A percentile compares a stretch with the other conserved stretches of the same genome.
phyloP scores from a whole-genome alignment of 345 rosid species.

The Gossypium arboreum region DNA sequence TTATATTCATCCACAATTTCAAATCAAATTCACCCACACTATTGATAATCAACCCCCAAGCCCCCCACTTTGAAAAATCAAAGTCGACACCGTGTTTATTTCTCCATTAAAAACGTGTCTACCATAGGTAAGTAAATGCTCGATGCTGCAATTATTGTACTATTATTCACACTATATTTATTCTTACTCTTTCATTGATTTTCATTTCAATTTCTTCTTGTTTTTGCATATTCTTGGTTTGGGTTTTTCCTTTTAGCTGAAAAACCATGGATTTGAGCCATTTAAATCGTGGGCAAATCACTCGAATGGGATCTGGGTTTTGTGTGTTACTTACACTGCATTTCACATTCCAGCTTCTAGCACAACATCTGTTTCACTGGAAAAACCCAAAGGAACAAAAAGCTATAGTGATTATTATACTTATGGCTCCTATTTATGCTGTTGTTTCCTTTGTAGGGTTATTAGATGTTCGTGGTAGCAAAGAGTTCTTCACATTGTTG shows the following conservation, averaged over 20 bases:
- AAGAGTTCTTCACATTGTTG: conserved; percentile 67
- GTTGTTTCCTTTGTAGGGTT: conserved; percentile 67
- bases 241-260: conserved; percentile 15
- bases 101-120: background rate
- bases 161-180: background rate
- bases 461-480: conserved; percentile 73
- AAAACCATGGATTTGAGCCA: conserved; percentile 50
- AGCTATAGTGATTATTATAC: conserved; percentile 77
- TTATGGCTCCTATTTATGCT: conserved; percentile 94
- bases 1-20: background rate
- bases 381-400: conserved; percentile 94
- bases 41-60: background rate
- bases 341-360: conserved; percentile 75
- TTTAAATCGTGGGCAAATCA: conserved; percentile 55
- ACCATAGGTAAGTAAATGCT: background rate
- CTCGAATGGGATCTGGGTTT: conserved; percentile 55
- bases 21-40: background rate
- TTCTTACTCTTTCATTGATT: background rate
- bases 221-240: conserved; percentile 24
- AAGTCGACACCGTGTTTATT: background rate
- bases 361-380: conserved; percentile 87
- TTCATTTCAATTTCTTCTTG: background rate
- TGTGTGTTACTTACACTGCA: conserved; percentile 60
- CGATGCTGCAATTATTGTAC: background rate
- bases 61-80: background rate